Percentiles rank a stretch among this genome's conserved stretches.
phyloP scores from a whole-genome alignment of 352 stramenopile genomes.

The Phytopythium helicoides region DNA sequence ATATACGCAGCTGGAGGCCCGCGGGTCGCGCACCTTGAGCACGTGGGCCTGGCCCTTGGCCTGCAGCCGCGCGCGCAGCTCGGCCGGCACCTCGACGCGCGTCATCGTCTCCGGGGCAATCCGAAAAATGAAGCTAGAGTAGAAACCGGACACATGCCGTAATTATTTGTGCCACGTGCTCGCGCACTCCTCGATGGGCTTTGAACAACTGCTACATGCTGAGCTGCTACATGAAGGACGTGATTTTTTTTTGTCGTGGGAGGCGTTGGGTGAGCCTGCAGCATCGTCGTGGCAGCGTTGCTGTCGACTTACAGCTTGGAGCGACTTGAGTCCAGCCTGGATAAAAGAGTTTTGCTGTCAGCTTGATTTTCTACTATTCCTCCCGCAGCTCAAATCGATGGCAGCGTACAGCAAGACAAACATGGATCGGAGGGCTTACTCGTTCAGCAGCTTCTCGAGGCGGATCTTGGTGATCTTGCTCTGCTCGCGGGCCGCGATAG shows the following conservation, averaged over 20 bases:
- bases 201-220: too few species aligned
- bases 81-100: conserved; percentile 14
- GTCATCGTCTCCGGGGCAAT: too few species aligned
- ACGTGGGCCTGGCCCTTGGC: conserved; percentile 64
- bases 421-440: conserved; percentile 36
- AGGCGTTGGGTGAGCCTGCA: too few species aligned
- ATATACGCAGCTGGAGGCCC: neutral
- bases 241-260: too few species aligned
- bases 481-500: conserved; percentile 63
- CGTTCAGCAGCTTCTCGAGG: conserved; percentile 56
- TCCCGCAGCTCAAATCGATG: too few species aligned
- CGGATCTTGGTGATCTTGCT: conserved; percentile 79
- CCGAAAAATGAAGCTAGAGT: too few species aligned
- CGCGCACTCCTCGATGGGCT: too few species aligned
- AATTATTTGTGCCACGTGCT: too few species aligned
- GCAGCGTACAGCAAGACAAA: too few species aligned
- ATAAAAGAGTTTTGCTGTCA: neutral
- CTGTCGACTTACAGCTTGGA: conserved; percentile 1
- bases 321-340: neutral
- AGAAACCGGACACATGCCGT: too few species aligned
- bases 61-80: conserved; percentile 28
- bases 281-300: too few species aligned
- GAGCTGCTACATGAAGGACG: too few species aligned
- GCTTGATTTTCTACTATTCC: neutral
- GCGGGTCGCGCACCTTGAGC: conserved; percentile 38